Percentiles rank a stretch among this genome's conserved stretches.
Evolutionary conservation across 371 early-diverging fungal genomes (phyloP).

Genomic region (Mucor mucedo): DNA sequence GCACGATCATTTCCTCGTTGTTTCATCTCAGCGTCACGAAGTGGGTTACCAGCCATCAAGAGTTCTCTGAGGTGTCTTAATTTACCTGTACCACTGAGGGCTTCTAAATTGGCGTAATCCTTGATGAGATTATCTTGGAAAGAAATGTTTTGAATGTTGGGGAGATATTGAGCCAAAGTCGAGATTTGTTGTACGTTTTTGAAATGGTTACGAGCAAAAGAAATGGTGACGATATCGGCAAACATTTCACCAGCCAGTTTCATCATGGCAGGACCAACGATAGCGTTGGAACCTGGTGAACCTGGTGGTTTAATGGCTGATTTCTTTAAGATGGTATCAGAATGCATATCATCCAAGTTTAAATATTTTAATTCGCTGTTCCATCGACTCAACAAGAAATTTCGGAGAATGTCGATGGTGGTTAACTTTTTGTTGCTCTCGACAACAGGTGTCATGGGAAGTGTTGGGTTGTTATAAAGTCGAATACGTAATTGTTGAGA

Average conservation of each 20-base stretch:
- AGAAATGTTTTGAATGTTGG: conserved; percentile 61
- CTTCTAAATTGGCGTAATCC: conserved; percentile 52
- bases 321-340: conserved; percentile 56
- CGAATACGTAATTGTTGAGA: conserved; percentile 35
- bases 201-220: conserved; percentile 56
- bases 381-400: conserved; percentile 57
- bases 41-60: conserved; percentile 57
- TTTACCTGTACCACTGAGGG: conserved; percentile 57
- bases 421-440: conserved; percentile 29
- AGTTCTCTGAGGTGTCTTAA: conserved; percentile 56
- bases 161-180: conserved; percentile 54
- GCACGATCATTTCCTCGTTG: conserved; percentile 52
- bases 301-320: conserved; percentile 54
- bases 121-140: conserved; percentile 59
- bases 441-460: conserved; percentile 18
- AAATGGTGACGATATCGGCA: conserved; percentile 57
- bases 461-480: conserved; percentile 23
- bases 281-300: conserved; percentile 40
- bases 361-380: conserved; percentile 44
- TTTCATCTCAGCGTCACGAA: conserved; percentile 50
- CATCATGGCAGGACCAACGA: conserved; percentile 67
- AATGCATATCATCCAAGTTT: conserved; percentile 56
- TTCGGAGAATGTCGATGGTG: conserved; percentile 48
- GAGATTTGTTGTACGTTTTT: conserved; percentile 57
- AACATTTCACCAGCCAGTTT: conserved; percentile 67